Base-by-base conservation (phyloP, 2,329 filamentous ascomycete genomes). In the Penicillium freii region DNA sequence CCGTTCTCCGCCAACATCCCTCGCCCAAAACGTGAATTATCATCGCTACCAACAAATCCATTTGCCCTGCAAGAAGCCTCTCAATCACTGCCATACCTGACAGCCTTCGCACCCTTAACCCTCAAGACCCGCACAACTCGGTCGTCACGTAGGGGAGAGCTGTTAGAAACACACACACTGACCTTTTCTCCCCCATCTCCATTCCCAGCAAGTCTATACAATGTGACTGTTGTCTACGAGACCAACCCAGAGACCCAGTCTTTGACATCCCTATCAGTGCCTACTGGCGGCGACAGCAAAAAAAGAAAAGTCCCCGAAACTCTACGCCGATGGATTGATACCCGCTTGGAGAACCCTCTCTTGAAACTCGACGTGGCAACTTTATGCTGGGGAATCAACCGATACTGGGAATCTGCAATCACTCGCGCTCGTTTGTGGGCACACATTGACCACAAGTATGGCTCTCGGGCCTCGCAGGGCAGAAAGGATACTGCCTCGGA, bases 31-130 rank as follows among this genome's bases (percentile, higher is more conserved):
- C 63, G 54, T 7, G 52, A 70, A 40, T 43, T 66, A 29, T 75
- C 73, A n/a, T 75, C 78, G 2, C 70, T 82, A 0, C 76, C 81
- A 8, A 89, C 87, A 1, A 89, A 92, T 66, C 82, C 85, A 1
- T 79, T 92, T 75, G 80, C 83, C 0, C 80, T 88, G 1, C 77
- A 81, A 44, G 64, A 69, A 34, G 63, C 63, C 23, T 60, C 66
- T 0, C 84, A 92, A 58, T 84, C 88, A 49, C 74, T 89, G 2
- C 85, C 87, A 0, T 91, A 88, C 62, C 79, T 92, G 0, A 83
- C 88, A 45, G 80, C 88, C 9, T 91, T 94, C 65, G 89, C 85
- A 0, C 84, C 88, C 0, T 80, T 94, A 15, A 78, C 78, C 0
- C 86, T 89, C 56, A 66, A 60, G 6, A 57, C 70, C 15, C 66